Percentiles rank a stretch among this genome's conserved stretches.
phyloP scores from a whole-genome alignment of 495 filamentous ascomycete genomes.

The Lophiostoma macrostomum region DNA sequence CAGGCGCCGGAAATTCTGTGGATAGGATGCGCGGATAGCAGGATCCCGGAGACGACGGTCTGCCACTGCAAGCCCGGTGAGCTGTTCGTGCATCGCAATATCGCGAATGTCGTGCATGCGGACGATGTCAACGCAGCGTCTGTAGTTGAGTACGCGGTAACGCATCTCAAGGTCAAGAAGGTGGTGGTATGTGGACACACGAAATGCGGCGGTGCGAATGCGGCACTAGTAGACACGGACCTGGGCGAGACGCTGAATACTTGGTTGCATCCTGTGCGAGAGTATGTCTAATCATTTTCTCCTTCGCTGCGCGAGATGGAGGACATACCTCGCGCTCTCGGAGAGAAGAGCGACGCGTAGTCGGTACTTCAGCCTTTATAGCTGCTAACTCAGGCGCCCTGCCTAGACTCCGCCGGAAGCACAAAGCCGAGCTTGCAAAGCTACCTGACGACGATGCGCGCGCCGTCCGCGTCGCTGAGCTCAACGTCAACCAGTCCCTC shows the following conservation, averaged over 20 bases:
- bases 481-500: constrained; percentile 41
- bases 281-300: constrained; percentile 8
- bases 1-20: constrained; percentile 80
- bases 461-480: constrained; percentile 36
- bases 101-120: constrained; percentile 80
- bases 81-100: constrained; percentile 92
- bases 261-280: constrained; percentile 63
- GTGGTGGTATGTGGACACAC: constrained; percentile 85
- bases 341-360: too few relatives aligned
- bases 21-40: constrained; percentile 89
- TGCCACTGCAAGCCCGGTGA: constrained; percentile 79
- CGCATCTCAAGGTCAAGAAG: constrained; percentile 71
- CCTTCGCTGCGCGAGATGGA: not conserved
- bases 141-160: constrained; percentile 83
- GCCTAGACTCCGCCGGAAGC: constrained; percentile 24
- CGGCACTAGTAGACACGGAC: constrained; percentile 62
- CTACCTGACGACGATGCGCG: constrained; percentile 32
- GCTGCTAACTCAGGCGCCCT: too few relatives aligned
- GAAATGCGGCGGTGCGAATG: constrained; percentile 72
- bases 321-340: too few relatives aligned
- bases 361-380: too few relatives aligned
- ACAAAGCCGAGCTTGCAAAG: constrained; percentile 32
- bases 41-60: constrained; percentile 83
- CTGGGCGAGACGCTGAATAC: constrained; percentile 75
- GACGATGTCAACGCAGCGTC: constrained; percentile 71